phyloP scores from a whole-genome alignment of 2,329 filamentous ascomycete species.

The Saccharata proteae region DNA sequence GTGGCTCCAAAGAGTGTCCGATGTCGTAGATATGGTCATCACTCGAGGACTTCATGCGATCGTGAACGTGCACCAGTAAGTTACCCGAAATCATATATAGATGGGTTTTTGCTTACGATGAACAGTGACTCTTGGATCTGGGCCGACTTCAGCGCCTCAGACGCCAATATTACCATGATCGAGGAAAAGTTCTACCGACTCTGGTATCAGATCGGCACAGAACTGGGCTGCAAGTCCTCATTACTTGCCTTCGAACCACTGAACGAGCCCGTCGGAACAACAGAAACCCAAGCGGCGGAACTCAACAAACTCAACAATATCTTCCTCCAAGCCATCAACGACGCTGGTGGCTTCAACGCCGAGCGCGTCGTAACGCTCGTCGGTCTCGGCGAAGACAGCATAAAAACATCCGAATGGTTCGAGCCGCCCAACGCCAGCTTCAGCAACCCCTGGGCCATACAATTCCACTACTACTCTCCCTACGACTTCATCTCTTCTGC shows the following conservation, averaged over 20 bases:
- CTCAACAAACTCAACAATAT: slow-evolving; percentile 46
- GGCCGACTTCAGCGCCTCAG: slow-evolving; percentile 38
- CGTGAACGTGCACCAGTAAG: slow-evolving; percentile 50
- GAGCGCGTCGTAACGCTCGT: slow-evolving; percentile 45
- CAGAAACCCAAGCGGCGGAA: slow-evolving; percentile 36
- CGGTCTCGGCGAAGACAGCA: slow-evolving; percentile 38
- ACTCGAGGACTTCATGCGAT: slow-evolving; percentile 40
- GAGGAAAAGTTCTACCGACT: slow-evolving; percentile 44
- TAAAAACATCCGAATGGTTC: slow-evolving; percentile 45
- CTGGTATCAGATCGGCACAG: slow-evolving; percentile 46
- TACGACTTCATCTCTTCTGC: slow-evolving; percentile 31
- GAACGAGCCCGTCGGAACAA: slow-evolving; percentile 46
- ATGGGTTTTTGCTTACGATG: no score
- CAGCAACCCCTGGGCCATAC: slow-evolving; percentile 46
- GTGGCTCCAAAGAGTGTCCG: slow-evolving; percentile 46
- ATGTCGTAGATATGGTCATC: slow-evolving; percentile 45
- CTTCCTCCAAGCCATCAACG: slow-evolving; percentile 42
- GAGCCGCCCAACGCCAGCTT: slow-evolving; percentile 32
- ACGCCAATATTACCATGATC: slow-evolving; percentile 39
- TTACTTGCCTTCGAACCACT: slow-evolving; percentile 46
- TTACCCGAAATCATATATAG: no score
- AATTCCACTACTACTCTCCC: slow-evolving; percentile 51
- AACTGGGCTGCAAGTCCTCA: slow-evolving; percentile 42
- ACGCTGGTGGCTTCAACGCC: slow-evolving; percentile 44
- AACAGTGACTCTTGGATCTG: slow-evolving; percentile 47